These are phyloP conservation scores for Phytopythium montanum DNA, from an alignment of 352 stramenopile genomes.

Conservation along the genomic window DNA sequence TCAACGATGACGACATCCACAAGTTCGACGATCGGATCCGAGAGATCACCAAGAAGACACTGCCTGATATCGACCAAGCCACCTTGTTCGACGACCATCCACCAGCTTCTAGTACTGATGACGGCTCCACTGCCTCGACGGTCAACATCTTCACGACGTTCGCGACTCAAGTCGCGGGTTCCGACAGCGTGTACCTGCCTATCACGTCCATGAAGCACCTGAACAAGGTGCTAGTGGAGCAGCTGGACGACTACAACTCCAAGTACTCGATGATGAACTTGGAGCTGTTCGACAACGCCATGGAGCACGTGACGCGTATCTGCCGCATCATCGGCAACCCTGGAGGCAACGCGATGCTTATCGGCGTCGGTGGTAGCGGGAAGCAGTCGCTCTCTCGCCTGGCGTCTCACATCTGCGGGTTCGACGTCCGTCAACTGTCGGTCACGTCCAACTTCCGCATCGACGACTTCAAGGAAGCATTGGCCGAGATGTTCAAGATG, in stretches of 20 bases:
- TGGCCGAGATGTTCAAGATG: constrained; percentile 96
- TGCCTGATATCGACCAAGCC: constrained; percentile 85
- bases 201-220: constrained; percentile 81
- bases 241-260: constrained; percentile 96
- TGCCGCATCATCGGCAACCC: constrained; percentile 96
- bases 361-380: constrained; percentile 95
- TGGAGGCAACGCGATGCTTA: constrained; percentile 96
- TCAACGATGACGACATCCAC: constrained; percentile 93
- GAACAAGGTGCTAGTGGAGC: constrained; percentile 90
- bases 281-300: constrained; percentile 97
- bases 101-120: constrained; percentile 15
- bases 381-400: constrained; percentile 97
- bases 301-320: constrained; percentile 96
- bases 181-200: constrained; percentile 68
- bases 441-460: constrained; percentile 96
- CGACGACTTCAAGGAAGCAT: constrained; percentile 96
- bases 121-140: constrained; percentile 18
- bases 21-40: constrained; percentile 91
- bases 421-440: constrained; percentile 94
- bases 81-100: constrained; percentile 78
- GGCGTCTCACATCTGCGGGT: constrained; percentile 95
- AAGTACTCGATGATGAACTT: constrained; percentile 98
- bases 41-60: constrained; percentile 91
- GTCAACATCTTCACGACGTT: constrained; percentile 97
- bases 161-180: constrained; percentile 63